phyloP scores from a whole-genome alignment of 73 alveolate genomes.

The Stentor roeselii region DNA sequence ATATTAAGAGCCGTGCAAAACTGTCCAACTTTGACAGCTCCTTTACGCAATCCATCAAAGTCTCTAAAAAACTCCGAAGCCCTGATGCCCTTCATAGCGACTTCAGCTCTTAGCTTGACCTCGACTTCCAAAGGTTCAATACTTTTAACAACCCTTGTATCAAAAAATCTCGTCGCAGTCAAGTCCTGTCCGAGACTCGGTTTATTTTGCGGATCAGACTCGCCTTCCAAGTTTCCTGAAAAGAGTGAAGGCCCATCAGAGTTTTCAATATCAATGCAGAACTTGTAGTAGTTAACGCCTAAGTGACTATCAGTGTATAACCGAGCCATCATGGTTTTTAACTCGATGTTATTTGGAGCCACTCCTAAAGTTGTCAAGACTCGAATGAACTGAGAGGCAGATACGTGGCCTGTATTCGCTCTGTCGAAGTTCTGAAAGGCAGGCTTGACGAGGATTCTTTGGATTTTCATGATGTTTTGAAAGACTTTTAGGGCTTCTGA shows the following conservation, averaged over 20 bases:
- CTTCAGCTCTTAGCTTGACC: constrained; percentile 75
- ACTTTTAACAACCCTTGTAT: constrained; percentile 35
- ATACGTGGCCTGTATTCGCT: constrained; percentile 74
- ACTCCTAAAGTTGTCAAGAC: constrained; percentile 66
- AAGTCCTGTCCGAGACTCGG: constrained; percentile 41
- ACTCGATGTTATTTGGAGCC: constrained; percentile 62
- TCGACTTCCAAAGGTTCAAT: constrained; percentile 62
- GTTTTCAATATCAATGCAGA: constrained; percentile 85
- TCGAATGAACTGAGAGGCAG: constrained; percentile 77
- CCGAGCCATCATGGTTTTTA: constrained; percentile 58
- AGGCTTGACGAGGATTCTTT: constrained; percentile 73
- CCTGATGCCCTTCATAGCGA: constrained; percentile 81
- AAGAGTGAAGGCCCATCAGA: constrained; percentile 68
- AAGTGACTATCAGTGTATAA: constrained; percentile 70
- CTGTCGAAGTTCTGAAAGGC: constrained; percentile 80
- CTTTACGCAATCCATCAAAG: constrained; percentile 84
- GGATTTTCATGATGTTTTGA: constrained; percentile 49
- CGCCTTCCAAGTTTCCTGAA: constrained; percentile 39
- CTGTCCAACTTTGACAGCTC: constrained; percentile 65
- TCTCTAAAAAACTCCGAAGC: constrained; percentile 88
- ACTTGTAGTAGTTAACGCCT: constrained; percentile 75
- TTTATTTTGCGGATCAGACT: constrained; percentile 38
- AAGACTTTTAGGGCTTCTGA: constrained; percentile 44
- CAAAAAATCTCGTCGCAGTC: constrained; percentile 44
- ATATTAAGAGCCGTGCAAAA: constrained; percentile 73